Evolutionary conservation across 306 rosid genomes (phyloP).

Genomic region (Vicia faba): DNA sequence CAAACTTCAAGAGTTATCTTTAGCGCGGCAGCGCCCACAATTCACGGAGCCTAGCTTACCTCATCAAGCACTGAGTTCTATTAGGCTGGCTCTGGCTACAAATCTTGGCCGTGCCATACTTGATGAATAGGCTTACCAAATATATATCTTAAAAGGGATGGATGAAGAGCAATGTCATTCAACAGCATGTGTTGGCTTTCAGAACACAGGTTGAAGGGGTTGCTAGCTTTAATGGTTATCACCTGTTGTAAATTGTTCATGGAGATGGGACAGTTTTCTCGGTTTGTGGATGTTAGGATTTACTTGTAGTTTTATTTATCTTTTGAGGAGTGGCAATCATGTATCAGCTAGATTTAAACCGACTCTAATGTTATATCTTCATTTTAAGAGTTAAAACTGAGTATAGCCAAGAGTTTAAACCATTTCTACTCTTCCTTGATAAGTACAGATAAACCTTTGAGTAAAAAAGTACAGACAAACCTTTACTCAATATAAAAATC

Average conservation of each 20-base stretch:
- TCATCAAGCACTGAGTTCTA: slow-evolving; percentile 58
- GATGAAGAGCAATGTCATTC: slow-evolving; percentile 9
- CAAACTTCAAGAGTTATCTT: slow-evolving; percentile 81
- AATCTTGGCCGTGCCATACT: slow-evolving; percentile 88
- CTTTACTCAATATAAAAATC: background rate
- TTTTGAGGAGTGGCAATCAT: slow-evolving; percentile 4
- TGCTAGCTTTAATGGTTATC: background rate
- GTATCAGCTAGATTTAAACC: slow-evolving; percentile 4
- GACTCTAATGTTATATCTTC: background rate
- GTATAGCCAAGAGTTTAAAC: slow-evolving; percentile 1
- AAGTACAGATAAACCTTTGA: background rate
- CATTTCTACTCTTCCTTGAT: background rate
- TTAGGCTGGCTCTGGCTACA: slow-evolving; percentile 82
- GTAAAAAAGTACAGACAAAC: background rate
- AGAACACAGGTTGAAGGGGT: slow-evolving; percentile 5
- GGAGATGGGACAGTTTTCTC: slow-evolving; percentile 11
- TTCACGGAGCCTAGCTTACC: slow-evolving; percentile 62
- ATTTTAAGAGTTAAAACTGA: background rate
- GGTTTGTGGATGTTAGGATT: background rate
- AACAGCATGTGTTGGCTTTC: background rate
- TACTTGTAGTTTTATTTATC: slow-evolving; percentile 8
- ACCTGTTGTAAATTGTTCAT: slow-evolving; percentile 33
- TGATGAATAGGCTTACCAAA: slow-evolving; percentile 54
- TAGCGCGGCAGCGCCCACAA: slow-evolving; percentile 70
- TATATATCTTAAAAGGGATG: background rate